Evolutionary conservation across 805 yeast genomes (phyloP), one percentile per base, ranked within the genome.

Genomic region (Saturnispora bothae): DNA sequence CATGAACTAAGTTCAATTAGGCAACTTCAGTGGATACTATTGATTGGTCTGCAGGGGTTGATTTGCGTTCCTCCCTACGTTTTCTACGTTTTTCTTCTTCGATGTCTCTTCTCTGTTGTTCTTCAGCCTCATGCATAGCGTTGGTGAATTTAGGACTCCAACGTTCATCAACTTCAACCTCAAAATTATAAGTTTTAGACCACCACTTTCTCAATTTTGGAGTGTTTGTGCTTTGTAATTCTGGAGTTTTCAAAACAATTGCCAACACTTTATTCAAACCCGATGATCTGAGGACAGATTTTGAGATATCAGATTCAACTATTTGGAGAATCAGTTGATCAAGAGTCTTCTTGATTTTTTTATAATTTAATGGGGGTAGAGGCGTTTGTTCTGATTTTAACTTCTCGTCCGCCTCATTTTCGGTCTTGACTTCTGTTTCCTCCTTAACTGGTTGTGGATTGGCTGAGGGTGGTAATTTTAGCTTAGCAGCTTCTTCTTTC

Each of bases 31-130:
- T n/a, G n/a, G n/a, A n/a, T n/a, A n/a, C n/a, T n/a, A n/a, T n/a
- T n/a, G n/a, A n/a, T n/a, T n/a, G n/a, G n/a, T n/a, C n/a, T n/a
- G n/a, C n/a, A 2, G 47, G 34, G 5, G 32, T 38, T 2, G 30
- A 63, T 34, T 69, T 63, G 30, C 39, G 42, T 26, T 47, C 48
- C 26, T 44, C 49, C 15, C 33, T 45, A 12, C 44, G 38, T 29
- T 38, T 45, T 22, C 41, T 41, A 21, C 40, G 36, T 92, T 62
- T 26, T 76, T 69, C 49, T 68, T 66, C 40, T 19, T 45, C 48
- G 27, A 22, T 37, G 16, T 35, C 36, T 33, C 43, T 27, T 33
- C 44, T 30, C 31, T 48, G 45, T 15, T 33, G 39, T 22, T 51
- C 54, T 19, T 50, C 50, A 20, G 39, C 33, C 26, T 46, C 44